These are phyloP conservation scores for Amaranthus tricolor DNA, from an alignment of 179 eudicot species.

Conservation along the genomic window DNA sequence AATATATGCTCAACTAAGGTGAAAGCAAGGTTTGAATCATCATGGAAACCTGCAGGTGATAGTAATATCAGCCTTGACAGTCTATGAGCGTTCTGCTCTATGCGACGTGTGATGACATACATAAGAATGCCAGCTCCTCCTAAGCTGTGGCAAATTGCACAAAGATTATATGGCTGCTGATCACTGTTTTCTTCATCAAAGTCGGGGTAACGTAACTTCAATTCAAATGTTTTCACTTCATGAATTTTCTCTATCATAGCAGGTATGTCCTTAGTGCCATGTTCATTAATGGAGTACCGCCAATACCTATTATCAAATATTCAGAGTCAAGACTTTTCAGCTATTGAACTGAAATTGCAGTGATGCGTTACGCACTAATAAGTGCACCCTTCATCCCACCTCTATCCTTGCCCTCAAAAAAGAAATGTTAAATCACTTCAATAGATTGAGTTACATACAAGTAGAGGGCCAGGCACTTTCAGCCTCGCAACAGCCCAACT, in stretches of 20 bases:
- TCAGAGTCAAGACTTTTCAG: neutral
- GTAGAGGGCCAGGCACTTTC: too few species aligned
- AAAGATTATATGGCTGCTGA: slow-evolving; percentile 73
- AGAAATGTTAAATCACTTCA: too few species aligned
- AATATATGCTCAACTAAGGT: slow-evolving; percentile 52
- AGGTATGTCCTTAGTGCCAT: slow-evolving; percentile 85
- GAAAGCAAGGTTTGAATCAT: slow-evolving; percentile 63
- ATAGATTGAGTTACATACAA: too few species aligned
- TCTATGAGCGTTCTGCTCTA: slow-evolving; percentile 71
- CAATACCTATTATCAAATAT: slow-evolving; percentile 61
- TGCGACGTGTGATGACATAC: slow-evolving; percentile 64
- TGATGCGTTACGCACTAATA: too few species aligned
- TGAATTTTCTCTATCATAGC: slow-evolving; percentile 89
- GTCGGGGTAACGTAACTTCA: slow-evolving; percentile 45
- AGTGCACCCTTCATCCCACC: too few species aligned
- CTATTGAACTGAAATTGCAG: neutral
- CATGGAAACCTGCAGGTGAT: slow-evolving; percentile 96
- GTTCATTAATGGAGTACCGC: slow-evolving; percentile 93
- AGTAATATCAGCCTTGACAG: slow-evolving; percentile 72
- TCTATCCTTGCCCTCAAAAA: too few species aligned
- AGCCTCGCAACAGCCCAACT: too few species aligned
- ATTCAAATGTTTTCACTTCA: slow-evolving; percentile 66
- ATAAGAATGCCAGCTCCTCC: slow-evolving; percentile 90
- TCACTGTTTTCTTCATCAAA: slow-evolving; percentile 34
- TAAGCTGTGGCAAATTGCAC: slow-evolving; percentile 84